A percentile compares a stretch with the other conserved stretches of the same genome.
Conservation (phyloP, 306 rosid species). For the Abrus pulchellus region DNA sequence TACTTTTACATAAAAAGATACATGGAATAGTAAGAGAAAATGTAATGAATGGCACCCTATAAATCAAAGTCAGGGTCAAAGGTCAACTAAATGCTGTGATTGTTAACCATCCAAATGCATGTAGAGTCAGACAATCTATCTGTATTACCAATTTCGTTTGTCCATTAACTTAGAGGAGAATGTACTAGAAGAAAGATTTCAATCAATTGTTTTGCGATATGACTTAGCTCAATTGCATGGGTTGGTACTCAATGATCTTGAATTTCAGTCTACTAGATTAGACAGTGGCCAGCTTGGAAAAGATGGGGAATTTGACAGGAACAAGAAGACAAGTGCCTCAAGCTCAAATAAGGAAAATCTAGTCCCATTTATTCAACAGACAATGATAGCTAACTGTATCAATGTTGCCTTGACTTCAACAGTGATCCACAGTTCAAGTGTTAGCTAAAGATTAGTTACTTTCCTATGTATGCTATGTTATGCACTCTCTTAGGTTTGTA, state of each 20-base stretch:
- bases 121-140: constrained; percentile 49
- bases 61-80: constrained; percentile 46
- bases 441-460: constrained; percentile 10
- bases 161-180: constrained; percentile 49
- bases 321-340: constrained; percentile 26
- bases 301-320: constrained; percentile 27
- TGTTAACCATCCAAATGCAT: constrained; percentile 49
- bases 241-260: constrained; percentile 29
- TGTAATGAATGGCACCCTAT: constrained; percentile 40
- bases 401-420: constrained; percentile 20
- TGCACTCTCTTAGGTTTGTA: constrained; percentile 38
- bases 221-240: constrained; percentile 31
- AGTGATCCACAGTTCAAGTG: constrained; percentile 20
- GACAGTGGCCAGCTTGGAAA: constrained; percentile 45
- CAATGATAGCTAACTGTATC: neutral
- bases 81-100: constrained; percentile 46
- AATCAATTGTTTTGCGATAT: constrained; percentile 31
- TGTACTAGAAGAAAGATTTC: constrained; percentile 40
- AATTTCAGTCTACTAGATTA: constrained; percentile 23
- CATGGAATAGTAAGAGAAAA: neutral
- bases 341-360: constrained; percentile 20
- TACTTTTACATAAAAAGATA: neutral
- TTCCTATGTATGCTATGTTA: neutral
- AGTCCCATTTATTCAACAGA: neutral
- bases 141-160: constrained; percentile 33